These are phyloP conservation scores for Acanthochlamys bracteata DNA, from an alignment of 106 monocot genomes.

Conservation along the genomic window DNA sequence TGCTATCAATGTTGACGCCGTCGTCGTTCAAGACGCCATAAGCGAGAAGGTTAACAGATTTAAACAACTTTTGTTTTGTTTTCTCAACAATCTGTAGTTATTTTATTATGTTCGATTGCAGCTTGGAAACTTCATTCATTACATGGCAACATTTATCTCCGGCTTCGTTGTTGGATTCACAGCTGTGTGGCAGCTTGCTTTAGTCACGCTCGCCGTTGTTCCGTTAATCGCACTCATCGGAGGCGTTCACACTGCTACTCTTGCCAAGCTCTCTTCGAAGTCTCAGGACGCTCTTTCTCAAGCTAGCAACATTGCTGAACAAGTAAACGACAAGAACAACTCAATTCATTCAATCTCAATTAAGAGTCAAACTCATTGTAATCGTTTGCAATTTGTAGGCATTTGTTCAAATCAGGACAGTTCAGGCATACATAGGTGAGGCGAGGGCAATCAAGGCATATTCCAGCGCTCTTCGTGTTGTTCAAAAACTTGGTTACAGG, in stretches of 20 bases:
- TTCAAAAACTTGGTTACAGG: conserved; percentile 68
- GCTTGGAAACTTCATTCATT: conserved; percentile 78
- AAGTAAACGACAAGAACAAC: no score
- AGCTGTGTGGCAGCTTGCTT: conserved; percentile 79
- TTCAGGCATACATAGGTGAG: conserved; percentile 88
- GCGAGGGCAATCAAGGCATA: conserved; percentile 51
- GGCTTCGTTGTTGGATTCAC: conserved; percentile 90
- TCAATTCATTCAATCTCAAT: no score
- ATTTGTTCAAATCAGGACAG: conserved; percentile 76
- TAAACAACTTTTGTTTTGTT: neutral
- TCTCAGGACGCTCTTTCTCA: conserved; percentile 68
- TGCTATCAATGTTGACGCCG: conserved; percentile 87
- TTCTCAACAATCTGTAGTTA: neutral
- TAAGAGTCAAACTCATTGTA: no score
- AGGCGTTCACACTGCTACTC: conserved; percentile 50
- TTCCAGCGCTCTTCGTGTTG: conserved; percentile 42
- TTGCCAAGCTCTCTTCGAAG: conserved; percentile 65
- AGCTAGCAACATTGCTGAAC: conserved; percentile 67
- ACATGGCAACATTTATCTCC: conserved; percentile 76
- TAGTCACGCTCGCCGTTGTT: conserved; percentile 77
- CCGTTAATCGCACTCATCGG: conserved; percentile 82
- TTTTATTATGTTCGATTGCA: conserved; percentile 9
- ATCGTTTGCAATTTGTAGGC: conserved; percentile 17
- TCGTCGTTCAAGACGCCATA: conserved; percentile 86
- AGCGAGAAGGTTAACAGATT: conserved; percentile 67